phyloP scores from a whole-genome alignment of 495 filamentous ascomycete genomes.

The Rostrohypoxylon terebratum region DNA sequence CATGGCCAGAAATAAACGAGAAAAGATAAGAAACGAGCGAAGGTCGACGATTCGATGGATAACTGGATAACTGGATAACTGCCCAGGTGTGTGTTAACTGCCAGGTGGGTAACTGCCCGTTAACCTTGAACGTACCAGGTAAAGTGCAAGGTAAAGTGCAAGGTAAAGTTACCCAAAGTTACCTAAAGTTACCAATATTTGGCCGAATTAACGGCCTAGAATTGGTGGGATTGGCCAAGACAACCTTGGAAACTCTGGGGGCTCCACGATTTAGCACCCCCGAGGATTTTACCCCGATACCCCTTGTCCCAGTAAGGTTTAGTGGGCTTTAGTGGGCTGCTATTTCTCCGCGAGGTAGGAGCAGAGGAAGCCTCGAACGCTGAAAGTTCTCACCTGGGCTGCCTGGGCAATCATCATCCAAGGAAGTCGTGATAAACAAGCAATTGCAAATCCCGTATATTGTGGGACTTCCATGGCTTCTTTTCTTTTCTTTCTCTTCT shows the following conservation, averaged over 20 bases:
- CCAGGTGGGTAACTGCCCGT: not conserved
- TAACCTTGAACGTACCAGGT: no score
- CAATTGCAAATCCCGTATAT: not conserved
- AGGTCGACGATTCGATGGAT: constrained; percentile 14
- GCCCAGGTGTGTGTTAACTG: no score
- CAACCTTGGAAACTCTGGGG: constrained; percentile 23
- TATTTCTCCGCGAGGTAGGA: constrained; percentile 16
- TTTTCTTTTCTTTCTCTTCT: not conserved
- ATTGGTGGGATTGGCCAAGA: constrained; percentile 20
- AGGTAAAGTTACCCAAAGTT: not conserved
- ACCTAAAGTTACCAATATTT: constrained; percentile 35
- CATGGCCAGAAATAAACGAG: constrained; percentile 19
- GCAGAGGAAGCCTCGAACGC: not conserved
- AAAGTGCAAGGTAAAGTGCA: no score
- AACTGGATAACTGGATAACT: not conserved
- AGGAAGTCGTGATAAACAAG: not conserved
- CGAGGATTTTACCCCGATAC: constrained; percentile 36
- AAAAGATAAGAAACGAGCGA: constrained; percentile 35
- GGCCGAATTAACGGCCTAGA: constrained; percentile 35
- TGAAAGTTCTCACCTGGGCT: not conserved
- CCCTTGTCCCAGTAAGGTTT: constrained; percentile 26
- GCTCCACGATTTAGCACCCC: constrained; percentile 26
- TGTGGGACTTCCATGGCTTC: not conserved
- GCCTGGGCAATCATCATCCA: not conserved
- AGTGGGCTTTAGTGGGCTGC: not conserved